phyloP scores from a whole-genome alignment of 768 basidiomycete genomes.

The Lenzites betulinus region DNA sequence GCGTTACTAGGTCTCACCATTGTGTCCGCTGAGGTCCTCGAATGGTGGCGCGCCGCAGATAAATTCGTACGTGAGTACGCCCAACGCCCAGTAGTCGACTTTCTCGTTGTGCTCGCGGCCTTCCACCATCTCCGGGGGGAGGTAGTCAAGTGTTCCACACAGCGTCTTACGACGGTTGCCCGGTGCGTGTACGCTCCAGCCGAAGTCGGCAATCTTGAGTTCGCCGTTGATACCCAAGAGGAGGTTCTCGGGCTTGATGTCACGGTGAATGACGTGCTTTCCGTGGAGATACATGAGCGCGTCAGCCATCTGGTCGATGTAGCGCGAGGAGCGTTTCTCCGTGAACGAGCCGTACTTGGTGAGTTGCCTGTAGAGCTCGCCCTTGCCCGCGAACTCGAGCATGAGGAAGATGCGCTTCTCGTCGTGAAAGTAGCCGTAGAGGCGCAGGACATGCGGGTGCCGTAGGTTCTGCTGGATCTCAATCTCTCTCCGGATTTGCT shows the following conservation, averaged over 20 bases:
- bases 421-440: constrained; percentile 99
- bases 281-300: constrained; percentile 88
- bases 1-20: constrained; percentile 51
- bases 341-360: constrained; percentile 84
- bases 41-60: constrained; percentile 83
- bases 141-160: constrained; percentile 94
- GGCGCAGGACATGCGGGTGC: constrained; percentile 90
- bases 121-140: constrained; percentile 99
- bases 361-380: constrained; percentile 96
- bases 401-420: constrained; percentile 97
- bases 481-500: constrained; percentile 96
- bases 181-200: constrained; percentile 98
- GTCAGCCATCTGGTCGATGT: constrained; percentile 98
- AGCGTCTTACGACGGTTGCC: constrained; percentile 86
- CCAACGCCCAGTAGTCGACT: constrained; percentile 96
- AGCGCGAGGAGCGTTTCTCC: constrained; percentile 85
- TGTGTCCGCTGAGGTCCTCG: constrained; percentile 78
- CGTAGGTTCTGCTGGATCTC: constrained; percentile 97
- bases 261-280: constrained; percentile 98
- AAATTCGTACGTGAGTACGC: constrained; percentile 97
- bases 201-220: constrained; percentile 97
- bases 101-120: constrained; percentile 84
- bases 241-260: constrained; percentile 98
- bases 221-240: constrained; percentile 94
- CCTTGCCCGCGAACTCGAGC: constrained; percentile 96